Percentiles rank a stretch among this genome's conserved stretches.
Evolutionary conservation across 441 rosid species (phyloP).

Genomic region (Euphorbia schlechtendalii): DNA sequence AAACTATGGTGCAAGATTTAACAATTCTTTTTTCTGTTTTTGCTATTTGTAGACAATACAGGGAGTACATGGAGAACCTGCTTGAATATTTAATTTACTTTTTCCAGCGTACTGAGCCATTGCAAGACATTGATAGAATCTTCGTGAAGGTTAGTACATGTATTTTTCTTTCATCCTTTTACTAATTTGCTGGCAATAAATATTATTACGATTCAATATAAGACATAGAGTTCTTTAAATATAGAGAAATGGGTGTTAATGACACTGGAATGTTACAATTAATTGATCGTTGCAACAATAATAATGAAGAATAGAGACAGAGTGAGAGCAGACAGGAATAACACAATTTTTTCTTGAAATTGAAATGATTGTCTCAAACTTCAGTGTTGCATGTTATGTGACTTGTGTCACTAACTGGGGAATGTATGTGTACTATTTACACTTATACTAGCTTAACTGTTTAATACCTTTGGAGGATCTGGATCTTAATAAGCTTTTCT

Average conservation of each 20-base stretch:
- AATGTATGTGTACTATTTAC: not conserved
- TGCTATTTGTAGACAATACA: conserved; percentile 62
- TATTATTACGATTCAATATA: conserved; percentile 3
- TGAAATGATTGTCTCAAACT: no score
- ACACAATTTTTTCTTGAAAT: no score
- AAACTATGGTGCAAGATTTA: conserved; percentile 1
- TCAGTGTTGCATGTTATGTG: not conserved
- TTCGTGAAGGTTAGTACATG: conserved; percentile 58
- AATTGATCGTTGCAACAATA: no score
- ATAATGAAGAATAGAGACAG: no score
- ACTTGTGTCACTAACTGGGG: not conserved
- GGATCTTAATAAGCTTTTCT: not conserved
- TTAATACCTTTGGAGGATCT: not conserved
- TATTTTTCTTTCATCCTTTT: not conserved
- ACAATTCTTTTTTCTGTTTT: not conserved
- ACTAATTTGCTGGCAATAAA: not conserved
- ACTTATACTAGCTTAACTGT: not conserved
- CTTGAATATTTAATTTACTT: conserved; percentile 69
- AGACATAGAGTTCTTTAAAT: not conserved
- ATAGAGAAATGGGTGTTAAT: not conserved
- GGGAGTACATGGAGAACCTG: conserved; percentile 70
- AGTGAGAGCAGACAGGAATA: no score
- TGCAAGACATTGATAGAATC: conserved; percentile 91
- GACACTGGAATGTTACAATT: not conserved
- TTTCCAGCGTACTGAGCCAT: conserved; percentile 87